phyloP scores from a whole-genome alignment of 306 rosid species.

The Carpinus fangiana region DNA sequence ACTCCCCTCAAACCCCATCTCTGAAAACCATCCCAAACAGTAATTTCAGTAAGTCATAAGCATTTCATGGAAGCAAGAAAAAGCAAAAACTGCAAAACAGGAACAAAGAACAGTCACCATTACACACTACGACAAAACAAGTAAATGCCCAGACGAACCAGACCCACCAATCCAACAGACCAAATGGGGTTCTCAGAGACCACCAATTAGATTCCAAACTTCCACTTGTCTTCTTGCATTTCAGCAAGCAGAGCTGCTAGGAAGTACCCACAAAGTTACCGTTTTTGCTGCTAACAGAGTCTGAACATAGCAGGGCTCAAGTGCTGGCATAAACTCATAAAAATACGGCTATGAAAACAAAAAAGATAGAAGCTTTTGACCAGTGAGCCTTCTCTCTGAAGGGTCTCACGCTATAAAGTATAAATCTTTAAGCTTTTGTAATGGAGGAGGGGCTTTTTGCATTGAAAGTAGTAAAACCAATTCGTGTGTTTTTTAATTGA shows the following conservation, averaged over 20 bases:
- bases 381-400: slow-evolving; percentile 45
- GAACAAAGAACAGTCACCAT: slow-evolving; percentile 32
- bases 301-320: slow-evolving; percentile 37
- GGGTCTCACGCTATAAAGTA: slow-evolving; percentile 31
- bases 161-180: slow-evolving; percentile 29
- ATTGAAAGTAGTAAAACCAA: slow-evolving; percentile 51
- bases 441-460: slow-evolving; percentile 50
- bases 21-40: slow-evolving; percentile 45
- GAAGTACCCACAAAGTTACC: slow-evolving; percentile 47
- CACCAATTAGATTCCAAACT: slow-evolving; percentile 38
- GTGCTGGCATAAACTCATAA: slow-evolving; percentile 39
- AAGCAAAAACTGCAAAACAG: slow-evolving; percentile 23
- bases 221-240: slow-evolving; percentile 30
- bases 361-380: slow-evolving; percentile 41
- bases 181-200: slow-evolving; percentile 28
- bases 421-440: slow-evolving; percentile 48
- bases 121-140: slow-evolving; percentile 42
- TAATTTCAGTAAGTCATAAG: slow-evolving; percentile 27
- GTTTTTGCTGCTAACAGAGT: slow-evolving; percentile 36
- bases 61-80: slow-evolving; percentile 17
- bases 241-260: slow-evolving; percentile 37
- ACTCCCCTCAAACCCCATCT: slow-evolving; percentile 52
- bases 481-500: slow-evolving; percentile 43
- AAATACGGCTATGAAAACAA: slow-evolving; percentile 32
- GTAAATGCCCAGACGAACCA: slow-evolving; percentile 23